Evolutionary conservation across 2,329 filamentous ascomycete genomes (phyloP).

Genomic region (Penicillium polonicum): DNA sequence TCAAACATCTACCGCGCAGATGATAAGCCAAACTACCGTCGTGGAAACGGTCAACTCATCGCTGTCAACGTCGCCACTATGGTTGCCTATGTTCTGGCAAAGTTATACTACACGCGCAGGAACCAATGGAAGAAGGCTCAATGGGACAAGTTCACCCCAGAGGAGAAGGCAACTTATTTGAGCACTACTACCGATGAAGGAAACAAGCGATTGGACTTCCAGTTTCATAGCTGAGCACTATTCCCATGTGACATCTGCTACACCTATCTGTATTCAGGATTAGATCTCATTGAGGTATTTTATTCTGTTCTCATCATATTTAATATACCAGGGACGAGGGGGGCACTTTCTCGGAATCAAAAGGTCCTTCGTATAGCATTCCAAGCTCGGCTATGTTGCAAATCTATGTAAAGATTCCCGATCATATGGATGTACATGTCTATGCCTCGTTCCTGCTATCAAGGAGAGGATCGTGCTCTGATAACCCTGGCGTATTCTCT

Average conservation of each 20-base stretch:
- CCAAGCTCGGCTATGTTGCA: not conserved
- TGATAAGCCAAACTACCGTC: constrained; percentile 53
- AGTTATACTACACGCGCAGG: constrained; percentile 30
- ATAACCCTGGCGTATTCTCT: too few species aligned
- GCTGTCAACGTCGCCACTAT: constrained; percentile 52
- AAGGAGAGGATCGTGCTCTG: too few species aligned
- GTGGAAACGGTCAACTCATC: constrained; percentile 42
- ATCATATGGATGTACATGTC: too few species aligned
- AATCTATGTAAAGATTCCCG: not conserved
- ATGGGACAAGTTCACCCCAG: constrained; percentile 49
- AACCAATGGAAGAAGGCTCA: constrained; percentile 37
- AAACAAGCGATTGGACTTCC: constrained; percentile 55
- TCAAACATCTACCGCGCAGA: constrained; percentile 54
- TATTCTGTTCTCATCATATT: not conserved
- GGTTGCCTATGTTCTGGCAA: constrained; percentile 45
- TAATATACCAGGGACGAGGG: not conserved
- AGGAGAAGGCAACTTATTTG: constrained; percentile 52
- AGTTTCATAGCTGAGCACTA: constrained; percentile 48
- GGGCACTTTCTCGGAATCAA: not conserved
- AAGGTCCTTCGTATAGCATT: not conserved
- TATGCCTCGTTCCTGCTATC: too few species aligned
- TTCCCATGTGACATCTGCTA: not conserved
- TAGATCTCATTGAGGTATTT: not conserved
- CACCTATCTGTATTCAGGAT: not conserved
- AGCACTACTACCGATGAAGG: constrained; percentile 54